phyloP scores from a whole-genome alignment of 352 stramenopile genomes.

The Phytophthora nicotianae region DNA sequence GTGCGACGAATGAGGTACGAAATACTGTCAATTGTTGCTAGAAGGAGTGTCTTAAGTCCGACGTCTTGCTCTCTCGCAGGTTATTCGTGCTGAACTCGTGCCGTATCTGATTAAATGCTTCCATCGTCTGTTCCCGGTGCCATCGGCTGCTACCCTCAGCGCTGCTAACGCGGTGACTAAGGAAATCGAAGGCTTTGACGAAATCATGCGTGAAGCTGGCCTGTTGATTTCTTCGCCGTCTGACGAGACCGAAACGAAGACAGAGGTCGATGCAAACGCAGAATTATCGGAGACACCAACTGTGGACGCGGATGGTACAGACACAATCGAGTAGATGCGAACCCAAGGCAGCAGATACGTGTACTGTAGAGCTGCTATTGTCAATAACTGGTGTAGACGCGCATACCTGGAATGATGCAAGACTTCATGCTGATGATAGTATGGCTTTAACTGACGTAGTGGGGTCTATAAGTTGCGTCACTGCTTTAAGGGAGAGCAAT shows the following conservation, averaged over 20 bases:
- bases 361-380: no score
- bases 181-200: constrained; percentile 45
- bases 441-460: background rate
- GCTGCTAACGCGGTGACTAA: constrained; percentile 23
- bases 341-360: background rate
- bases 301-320: constrained; percentile 1
- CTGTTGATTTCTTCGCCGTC: constrained; percentile 14
- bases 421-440: no score
- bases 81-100: constrained; percentile 59
- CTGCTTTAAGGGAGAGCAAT: constrained; percentile 49
- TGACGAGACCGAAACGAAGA: constrained; percentile 12
- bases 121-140: constrained; percentile 60
- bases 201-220: constrained; percentile 56
- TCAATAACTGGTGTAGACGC: no score
- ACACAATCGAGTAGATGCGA: constrained; percentile 15
- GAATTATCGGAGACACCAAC: constrained; percentile 4
- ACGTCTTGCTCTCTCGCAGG: constrained; percentile 28
- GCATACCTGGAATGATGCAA: no score
- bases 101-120: constrained; percentile 80
- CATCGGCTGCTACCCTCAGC: constrained; percentile 30
- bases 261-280: constrained; percentile 38
- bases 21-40: background rate
- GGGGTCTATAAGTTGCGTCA: constrained; percentile 8
- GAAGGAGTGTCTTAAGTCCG: constrained; percentile 4
- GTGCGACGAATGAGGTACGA: constrained; percentile 63